phyloP scores from a whole-genome alignment of 371 early-diverging fungal species.

The Rhizopus microsporus region DNA sequence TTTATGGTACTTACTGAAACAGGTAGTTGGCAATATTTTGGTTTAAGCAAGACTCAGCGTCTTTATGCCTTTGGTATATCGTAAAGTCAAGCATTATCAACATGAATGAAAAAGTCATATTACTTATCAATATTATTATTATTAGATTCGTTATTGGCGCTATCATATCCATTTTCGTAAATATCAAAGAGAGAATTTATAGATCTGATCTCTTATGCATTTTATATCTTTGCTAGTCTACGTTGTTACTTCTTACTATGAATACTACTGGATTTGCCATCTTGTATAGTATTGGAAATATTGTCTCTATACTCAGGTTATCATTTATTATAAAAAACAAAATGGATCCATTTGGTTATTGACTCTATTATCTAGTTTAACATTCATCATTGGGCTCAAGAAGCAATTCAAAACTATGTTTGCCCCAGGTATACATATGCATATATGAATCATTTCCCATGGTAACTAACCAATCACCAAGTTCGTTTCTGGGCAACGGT shows the following conservation, averaged over 20 bases:
- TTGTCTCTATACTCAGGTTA: constrained; percentile 80
- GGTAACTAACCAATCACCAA: neutral
- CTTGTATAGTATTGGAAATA: constrained; percentile 87
- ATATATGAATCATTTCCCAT: neutral
- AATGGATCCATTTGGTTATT: constrained; percentile 16
- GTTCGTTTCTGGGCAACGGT: constrained; percentile 31
- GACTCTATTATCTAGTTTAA: constrained; percentile 83
- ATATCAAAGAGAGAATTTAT: constrained; percentile 6
- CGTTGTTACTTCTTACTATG: constrained; percentile 60
- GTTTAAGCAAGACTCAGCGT: constrained; percentile 79
- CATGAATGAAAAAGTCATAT: no score
- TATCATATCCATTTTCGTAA: constrained; percentile 74
- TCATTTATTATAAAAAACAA: neutral
- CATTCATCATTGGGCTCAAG: constrained; percentile 86
- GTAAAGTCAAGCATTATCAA: constrained; percentile 31
- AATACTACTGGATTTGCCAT: constrained; percentile 79
- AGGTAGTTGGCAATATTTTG: constrained; percentile 55
- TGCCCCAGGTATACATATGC: constrained; percentile 58
- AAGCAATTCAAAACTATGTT: constrained; percentile 87
- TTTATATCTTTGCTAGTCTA: constrained; percentile 49
- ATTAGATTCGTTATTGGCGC: constrained; percentile 73
- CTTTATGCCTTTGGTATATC: constrained; percentile 88
- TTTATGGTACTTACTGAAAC: neutral
- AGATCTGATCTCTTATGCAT: constrained; percentile 3
- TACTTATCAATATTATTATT: neutral